Evolutionary conservation across 1,284 basidiomycete species (phyloP), one percentile per base, ranked within the genome.

Genomic region (Pholiota adiposa): DNA sequence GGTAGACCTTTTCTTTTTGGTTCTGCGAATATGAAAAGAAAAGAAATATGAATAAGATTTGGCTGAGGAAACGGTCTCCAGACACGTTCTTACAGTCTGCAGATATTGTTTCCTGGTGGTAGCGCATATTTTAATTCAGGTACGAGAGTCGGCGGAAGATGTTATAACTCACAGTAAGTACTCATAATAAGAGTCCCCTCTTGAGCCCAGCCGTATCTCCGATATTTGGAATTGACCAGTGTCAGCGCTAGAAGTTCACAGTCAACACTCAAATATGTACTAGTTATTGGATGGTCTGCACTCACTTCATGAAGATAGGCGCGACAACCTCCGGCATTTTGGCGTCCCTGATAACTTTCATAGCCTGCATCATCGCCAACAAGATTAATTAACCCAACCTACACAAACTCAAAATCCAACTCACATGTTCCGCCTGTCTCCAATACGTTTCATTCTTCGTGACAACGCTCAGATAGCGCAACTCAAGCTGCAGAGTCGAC

Each of bases 131-230:
- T 19, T 14, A n/a, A n/a, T n/a, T n/a, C n/a, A n/a, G n/a, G n/a
- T n/a, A n/a, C n/a, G 67, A 44, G 31, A 12, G 18, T 4, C 36
- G 62, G 31, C 61, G 54, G 29, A 8, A 57, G 29, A 27, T 34
- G 16, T 19, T 43, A 21, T 44, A 23, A 71, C 89, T 76, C 61
- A 92, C 86, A 95, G 69, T 31, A 97, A 79, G 70, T 97, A 97
- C 74, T 98, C 96, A 72, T 97, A 98, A 77, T 91, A 98, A 6
- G 94, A 96, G 75, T 98, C 96, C 23, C 93, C 96, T 29, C 96
- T 84, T 16, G 94, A 96, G 7, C 96, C 96, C 12, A 98, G 82
- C 7, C 96, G 88, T 62, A 98, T 93, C 33, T 91, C 86, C 18
- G 90, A 88, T 14, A 85, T 77, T 38, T 87, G 79, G 68, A 93